These are phyloP conservation scores for Auxenochlorella pyrenoidosa DNA, from an alignment of 139 green algal genomes.

Conservation along the genomic window DNA sequence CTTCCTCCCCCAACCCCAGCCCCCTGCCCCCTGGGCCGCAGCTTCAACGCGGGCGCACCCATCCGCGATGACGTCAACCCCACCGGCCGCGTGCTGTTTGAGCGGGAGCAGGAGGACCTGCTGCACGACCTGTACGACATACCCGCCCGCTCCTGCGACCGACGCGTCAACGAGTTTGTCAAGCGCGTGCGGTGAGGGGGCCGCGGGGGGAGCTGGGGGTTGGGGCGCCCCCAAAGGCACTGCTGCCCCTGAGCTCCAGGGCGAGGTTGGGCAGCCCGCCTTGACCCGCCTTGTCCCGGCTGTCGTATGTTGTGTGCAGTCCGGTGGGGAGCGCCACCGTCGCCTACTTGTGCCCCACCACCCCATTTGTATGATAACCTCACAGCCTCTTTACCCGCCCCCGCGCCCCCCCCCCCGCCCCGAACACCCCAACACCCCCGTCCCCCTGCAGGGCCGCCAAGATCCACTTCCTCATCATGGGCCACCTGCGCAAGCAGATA, in stretches of 20 bases:
- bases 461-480: constrained; percentile 95
- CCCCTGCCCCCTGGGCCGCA: too few relatives aligned
- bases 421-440: too few relatives aligned
- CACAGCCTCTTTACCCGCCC: too few relatives aligned
- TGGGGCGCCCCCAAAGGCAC: too few relatives aligned
- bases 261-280: too few relatives aligned
- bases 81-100: constrained; percentile 82
- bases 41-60: constrained; percentile 77
- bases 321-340: too few relatives aligned
- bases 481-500: constrained; percentile 87
- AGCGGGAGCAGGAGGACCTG: constrained; percentile 91
- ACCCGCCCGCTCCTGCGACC: constrained; percentile 78
- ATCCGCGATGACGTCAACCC: constrained; percentile 81
- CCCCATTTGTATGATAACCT: too few relatives aligned
- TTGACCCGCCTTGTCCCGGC: too few relatives aligned
- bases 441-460: constrained; percentile 65
- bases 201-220: background rate
- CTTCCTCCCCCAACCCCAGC: background rate
- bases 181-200: constrained; percentile 82
- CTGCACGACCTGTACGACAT: constrained; percentile 94
- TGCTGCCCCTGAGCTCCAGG: too few relatives aligned
- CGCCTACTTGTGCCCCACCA: too few relatives aligned
- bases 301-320: too few relatives aligned
- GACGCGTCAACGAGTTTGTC: constrained; percentile 99
- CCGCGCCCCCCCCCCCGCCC: too few relatives aligned